Base-by-base conservation (phyloP, 169 alveolate species). In the Prorocentrum cordatum region DNA sequence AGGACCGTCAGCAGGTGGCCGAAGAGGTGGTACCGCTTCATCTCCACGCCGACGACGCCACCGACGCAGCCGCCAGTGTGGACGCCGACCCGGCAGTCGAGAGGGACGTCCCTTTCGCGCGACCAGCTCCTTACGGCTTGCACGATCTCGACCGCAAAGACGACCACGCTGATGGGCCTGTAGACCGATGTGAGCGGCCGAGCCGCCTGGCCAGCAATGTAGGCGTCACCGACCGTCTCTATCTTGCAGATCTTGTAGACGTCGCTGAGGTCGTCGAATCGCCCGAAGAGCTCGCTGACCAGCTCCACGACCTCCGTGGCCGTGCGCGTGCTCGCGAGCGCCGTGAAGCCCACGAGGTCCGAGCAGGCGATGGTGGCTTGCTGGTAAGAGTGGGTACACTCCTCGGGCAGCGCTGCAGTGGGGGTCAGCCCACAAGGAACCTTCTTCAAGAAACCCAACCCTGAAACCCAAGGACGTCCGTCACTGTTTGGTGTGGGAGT, bases 21-120 rank as follows among this genome's bases (percentile, higher is more conserved):
- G 38, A 77, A 77, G 2, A 77, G 88, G 88, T 77, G 88, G 67
- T 77, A 77, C 66, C 88, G 88, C 62, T 77, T 72, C 88, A 77
- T 77, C 35, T 72, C 54, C 10, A 42, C 54, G 64, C 88, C 88
- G 35, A 77, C 88, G 31, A 77, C 59, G 50, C 88, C 88, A 59
- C 88, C 88, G 50, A 77, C 88, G 32, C 88, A 77, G 29, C 59
- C 88, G 7, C 88, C 88, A 26, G 88, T 77, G 64, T 77, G 88
- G 32, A 77, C 88, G 54, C 88, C 88, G 45, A 77, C 88, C 47
- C 88, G 72, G 66, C 88, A 77, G 38, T 73, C 88, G 54, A 16
- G 58, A 12, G 26, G 38, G 27, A 20, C 26, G 5, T 3, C 42
- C 71, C 71, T 26, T 42, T 1, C 1, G 27, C 1, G 22, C 12